Evolutionary conservation across 441 rosid genomes (phyloP).

Genomic region (Adansonia grandidieri): DNA sequence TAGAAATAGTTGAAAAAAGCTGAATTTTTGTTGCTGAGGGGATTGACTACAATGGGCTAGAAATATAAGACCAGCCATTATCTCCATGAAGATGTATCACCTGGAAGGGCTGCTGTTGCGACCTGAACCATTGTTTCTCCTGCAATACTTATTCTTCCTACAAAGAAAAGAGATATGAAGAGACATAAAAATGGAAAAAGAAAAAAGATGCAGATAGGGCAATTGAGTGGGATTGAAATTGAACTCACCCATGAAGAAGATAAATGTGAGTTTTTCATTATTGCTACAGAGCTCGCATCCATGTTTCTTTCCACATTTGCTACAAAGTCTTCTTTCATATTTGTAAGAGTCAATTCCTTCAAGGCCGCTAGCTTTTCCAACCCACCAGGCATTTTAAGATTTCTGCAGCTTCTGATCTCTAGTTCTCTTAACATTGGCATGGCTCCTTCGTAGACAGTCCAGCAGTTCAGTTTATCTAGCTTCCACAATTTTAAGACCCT

Average conservation of each 20-base stretch:
- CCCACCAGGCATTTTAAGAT: constrained; percentile 13
- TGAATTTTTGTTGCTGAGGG: not conserved
- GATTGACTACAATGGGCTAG: not conserved
- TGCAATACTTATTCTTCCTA: constrained; percentile 1
- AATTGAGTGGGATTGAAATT: not conserved
- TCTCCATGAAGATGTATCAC: not conserved
- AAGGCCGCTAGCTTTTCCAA: constrained; percentile 5
- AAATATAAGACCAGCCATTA: constrained; percentile 6
- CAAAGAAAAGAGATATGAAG: constrained; percentile 8
- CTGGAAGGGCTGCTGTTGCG: not conserved
- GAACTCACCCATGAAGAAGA: constrained; percentile 8
- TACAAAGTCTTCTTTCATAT: constrained; percentile 11
- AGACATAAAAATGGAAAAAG: not conserved
- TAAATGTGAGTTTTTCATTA: not conserved
- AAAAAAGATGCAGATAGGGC: not conserved
- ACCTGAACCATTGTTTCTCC: not conserved
- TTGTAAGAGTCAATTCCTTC: constrained; percentile 22
- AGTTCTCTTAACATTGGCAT: constrained; percentile 11
- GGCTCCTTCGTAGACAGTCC: not conserved
- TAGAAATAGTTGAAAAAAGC: not conserved
- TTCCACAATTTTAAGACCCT: constrained; percentile 23
- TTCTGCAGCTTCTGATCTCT: constrained; percentile 25
- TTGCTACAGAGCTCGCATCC: not conserved
- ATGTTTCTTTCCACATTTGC: constrained; percentile 12
- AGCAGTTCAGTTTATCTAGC: not conserved